Percentiles rank a stretch among this genome's conserved stretches.
phyloP scores from a whole-genome alignment of 2,329 filamentous ascomycete species.

The Verticillium longisporum region DNA sequence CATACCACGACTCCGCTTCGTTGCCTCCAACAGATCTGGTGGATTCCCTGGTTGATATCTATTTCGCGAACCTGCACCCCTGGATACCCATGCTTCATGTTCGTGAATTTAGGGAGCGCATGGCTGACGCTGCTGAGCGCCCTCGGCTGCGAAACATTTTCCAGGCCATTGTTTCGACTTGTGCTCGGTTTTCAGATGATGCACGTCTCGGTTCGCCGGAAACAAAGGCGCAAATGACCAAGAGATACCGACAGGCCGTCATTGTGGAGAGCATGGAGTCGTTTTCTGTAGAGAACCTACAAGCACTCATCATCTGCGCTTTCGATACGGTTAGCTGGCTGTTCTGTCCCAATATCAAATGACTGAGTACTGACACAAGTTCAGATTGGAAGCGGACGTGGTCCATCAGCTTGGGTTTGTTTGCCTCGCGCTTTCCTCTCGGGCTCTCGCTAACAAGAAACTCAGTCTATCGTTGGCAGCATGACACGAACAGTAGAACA shows the following conservation, averaged over 20 bases:
- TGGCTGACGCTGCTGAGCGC: constrained; percentile 13
- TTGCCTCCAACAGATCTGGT: constrained; percentile 23
- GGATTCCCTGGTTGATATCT: constrained; percentile 23
- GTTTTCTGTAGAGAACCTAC: constrained; percentile 26
- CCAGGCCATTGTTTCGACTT: constrained; percentile 25
- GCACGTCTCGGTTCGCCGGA: constrained; percentile 16
- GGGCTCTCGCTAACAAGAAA: neutral
- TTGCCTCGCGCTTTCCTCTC: neutral
- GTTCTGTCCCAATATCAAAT: neutral
- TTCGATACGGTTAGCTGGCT: constrained; percentile 21
- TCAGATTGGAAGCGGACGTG: constrained; percentile 25
- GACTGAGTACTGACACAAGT: neutral
- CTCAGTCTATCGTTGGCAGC: constrained; percentile 26
- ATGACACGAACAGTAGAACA: constrained; percentile 31
- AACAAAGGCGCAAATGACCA: neutral
- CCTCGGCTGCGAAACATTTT: constrained; percentile 21
- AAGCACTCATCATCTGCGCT: constrained; percentile 25
- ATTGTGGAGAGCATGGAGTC: constrained; percentile 25
- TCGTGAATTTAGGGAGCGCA: constrained; percentile 15
- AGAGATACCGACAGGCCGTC: constrained; percentile 15
- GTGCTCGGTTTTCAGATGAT: constrained; percentile 19
- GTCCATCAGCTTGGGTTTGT: constrained; percentile 22
- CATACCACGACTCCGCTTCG: neutral
- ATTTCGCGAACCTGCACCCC: constrained; percentile 28
- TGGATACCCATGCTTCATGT: constrained; percentile 31